Evolutionary conservation across 768 basidiomycete genomes (phyloP).

Genomic region (Obba rivulosa): DNA sequence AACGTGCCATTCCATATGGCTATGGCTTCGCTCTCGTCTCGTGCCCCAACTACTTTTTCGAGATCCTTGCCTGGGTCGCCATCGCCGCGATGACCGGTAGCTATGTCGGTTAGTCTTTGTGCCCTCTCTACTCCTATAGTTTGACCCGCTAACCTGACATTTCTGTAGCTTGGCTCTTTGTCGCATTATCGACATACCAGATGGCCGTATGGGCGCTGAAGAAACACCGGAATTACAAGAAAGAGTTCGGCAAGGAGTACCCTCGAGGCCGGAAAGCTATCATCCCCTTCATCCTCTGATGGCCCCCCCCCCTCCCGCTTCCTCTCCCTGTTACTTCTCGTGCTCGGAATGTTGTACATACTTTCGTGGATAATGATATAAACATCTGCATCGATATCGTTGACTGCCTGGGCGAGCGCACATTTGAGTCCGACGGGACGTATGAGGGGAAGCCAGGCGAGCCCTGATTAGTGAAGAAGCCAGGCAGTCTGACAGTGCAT

Average conservation of each 20-base stretch:
- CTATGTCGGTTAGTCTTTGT: constrained; percentile 50
- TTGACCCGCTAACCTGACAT: neutral
- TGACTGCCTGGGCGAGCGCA: neutral
- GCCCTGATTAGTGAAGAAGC: too few species aligned
- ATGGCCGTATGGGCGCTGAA: constrained; percentile 89
- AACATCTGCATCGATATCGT: too few species aligned
- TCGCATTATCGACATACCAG: constrained; percentile 50
- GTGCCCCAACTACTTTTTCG: constrained; percentile 94
- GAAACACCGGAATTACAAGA: constrained; percentile 87
- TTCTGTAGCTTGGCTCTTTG: constrained; percentile 55
- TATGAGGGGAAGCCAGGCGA: too few species aligned
- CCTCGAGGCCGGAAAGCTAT: constrained; percentile 71
- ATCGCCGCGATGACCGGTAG: constrained; percentile 77
- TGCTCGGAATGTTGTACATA: neutral
- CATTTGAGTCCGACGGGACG: neutral
- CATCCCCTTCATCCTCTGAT: constrained; percentile 64
- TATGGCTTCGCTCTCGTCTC: constrained; percentile 88
- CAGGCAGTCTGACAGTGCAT: too few species aligned
- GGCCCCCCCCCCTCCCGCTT: neutral
- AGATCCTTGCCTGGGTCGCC: constrained; percentile 68
- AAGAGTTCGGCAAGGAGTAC: constrained; percentile 88
- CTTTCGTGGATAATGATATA: neutral
- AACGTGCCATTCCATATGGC: constrained; percentile 84
- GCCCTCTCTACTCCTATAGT: neutral
- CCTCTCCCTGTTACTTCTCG: neutral